Conservation (phyloP, 371 early-diverging fungal genomes). For the Mortierella polycephala region DNA sequence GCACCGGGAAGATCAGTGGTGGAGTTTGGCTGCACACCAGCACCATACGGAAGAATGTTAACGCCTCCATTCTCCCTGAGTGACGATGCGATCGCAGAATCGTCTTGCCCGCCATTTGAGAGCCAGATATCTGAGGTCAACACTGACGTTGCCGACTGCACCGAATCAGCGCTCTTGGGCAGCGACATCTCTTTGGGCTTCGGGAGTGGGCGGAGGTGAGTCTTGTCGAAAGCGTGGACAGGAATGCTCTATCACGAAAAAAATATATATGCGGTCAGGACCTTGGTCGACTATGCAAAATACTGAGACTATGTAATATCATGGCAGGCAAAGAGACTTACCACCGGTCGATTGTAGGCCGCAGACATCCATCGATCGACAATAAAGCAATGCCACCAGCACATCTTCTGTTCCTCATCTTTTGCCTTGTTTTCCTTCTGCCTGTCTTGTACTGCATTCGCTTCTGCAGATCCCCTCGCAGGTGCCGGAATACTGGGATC, state of each 20-base stretch:
- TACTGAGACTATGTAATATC: too few relatives aligned
- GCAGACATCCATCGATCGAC: slow-evolving; percentile 53
- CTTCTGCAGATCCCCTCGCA: neutral
- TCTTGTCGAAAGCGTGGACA: slow-evolving; percentile 45
- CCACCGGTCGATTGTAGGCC: slow-evolving; percentile 35
- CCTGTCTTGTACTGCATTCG: slow-evolving; percentile 4
- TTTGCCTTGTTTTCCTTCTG: slow-evolving; percentile 12
- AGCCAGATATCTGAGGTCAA: slow-evolving; percentile 20
- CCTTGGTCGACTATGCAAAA: too few relatives aligned
- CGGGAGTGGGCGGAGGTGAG: slow-evolving; percentile 33
- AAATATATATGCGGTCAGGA: too few relatives aligned
- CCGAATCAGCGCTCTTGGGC: neutral
- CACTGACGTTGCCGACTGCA: neutral
- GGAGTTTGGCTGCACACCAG: slow-evolving; percentile 2
- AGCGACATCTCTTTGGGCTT: slow-evolving; percentile 14
- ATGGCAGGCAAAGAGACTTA: slow-evolving; percentile 18
- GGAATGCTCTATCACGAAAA: slow-evolving; percentile 32
- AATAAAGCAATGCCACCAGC: slow-evolving; percentile 54
- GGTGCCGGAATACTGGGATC: neutral
- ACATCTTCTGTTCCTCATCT: slow-evolving; percentile 43
- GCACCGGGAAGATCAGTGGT: slow-evolving; percentile 29
- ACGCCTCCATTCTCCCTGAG: slow-evolving; percentile 2
- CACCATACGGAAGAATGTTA: slow-evolving; percentile 9
- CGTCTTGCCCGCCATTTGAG: neutral
- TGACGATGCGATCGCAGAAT: neutral